Evolutionary conservation across 345 rosid genomes (phyloP), one percentile per base, ranked within the genome.

Genomic region (Corchorus olitorius): DNA sequence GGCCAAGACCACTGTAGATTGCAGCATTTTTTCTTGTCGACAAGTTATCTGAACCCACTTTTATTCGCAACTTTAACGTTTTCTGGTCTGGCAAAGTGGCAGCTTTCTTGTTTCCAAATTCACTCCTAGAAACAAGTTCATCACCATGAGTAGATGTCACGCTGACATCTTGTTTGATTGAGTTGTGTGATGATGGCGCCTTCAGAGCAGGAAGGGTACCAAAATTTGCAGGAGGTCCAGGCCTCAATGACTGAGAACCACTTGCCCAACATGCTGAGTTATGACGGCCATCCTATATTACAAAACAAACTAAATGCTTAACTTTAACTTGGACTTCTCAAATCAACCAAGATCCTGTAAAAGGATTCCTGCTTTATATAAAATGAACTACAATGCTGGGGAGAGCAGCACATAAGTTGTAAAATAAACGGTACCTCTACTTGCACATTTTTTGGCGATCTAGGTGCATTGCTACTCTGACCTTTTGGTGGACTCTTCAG

Each of bases 1-100:
- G 94, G 62, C 93, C 94, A 68, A 89, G 92, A 39, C 91, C 94
- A 86, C 91, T 84, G 80, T 81, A 84, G 69, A 89, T 84, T 73
- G 86, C 92, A 72, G 87, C 94, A 82, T 83, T 92, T 75, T 89
- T 91, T 80, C 75, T 84, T 46, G 92, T 84, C 27, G 86, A 81
- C 87, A 88, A 86, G 84, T 93, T 93, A 86, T 83, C 94, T 19
- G 97, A 85, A 81, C 98, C 91, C 74, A 92, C 85, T 91, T 87
- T 93, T 37, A 91, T 87, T 80, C 97, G 91, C 74, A 96, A 85
- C 85, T 84, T 92, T 72, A 90, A 82, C 80, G 82, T 81, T 81
- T 87, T 96, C 75, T 82, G 91, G 71, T 92, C 89, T 15, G 90
- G 77, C 60, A 88, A 79, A 65, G 79, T 78, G 72, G 78, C 72